These are phyloP conservation scores for Tuber umbilicatum DNA, from an alignment of 495 filamentous ascomycete species.

Conservation along the genomic window DNA sequence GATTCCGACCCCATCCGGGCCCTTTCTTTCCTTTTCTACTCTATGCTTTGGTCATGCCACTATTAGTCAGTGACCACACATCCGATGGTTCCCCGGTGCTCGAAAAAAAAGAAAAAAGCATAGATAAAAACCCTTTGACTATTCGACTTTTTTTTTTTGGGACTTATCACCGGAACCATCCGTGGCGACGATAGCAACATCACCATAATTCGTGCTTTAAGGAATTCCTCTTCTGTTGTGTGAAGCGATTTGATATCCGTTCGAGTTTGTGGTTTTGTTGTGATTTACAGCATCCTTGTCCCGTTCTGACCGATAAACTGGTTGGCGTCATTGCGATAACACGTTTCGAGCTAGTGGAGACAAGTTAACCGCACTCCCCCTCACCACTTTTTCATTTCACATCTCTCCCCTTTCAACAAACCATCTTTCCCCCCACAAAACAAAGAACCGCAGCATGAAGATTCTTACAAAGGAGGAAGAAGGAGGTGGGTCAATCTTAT, in stretches of 20 bases:
- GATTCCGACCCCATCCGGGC: background rate
- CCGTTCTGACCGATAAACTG: background rate
- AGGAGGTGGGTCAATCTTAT: slow-evolving; percentile 45
- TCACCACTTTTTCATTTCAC: background rate
- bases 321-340: slow-evolving; percentile 21
- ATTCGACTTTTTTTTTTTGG: background rate
- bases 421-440: background rate
- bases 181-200: background rate
- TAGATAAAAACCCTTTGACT: background rate
- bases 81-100: background rate
- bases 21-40: background rate
- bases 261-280: background rate
- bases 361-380: background rate
- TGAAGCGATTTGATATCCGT: background rate
- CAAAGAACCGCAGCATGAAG: slow-evolving; percentile 60
- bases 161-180: background rate
- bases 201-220: background rate
- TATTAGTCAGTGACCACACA: background rate
- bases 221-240: background rate
- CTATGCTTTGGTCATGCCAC: background rate
- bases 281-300: background rate
- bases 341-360: slow-evolving; percentile 4
- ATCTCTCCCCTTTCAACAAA: background rate
- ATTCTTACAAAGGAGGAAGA: slow-evolving; percentile 91
- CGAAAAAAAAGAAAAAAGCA: background rate